Evolutionary conservation across 2,329 filamentous ascomycete genomes (phyloP).

Genomic region (Alternaria gaisen): DNA sequence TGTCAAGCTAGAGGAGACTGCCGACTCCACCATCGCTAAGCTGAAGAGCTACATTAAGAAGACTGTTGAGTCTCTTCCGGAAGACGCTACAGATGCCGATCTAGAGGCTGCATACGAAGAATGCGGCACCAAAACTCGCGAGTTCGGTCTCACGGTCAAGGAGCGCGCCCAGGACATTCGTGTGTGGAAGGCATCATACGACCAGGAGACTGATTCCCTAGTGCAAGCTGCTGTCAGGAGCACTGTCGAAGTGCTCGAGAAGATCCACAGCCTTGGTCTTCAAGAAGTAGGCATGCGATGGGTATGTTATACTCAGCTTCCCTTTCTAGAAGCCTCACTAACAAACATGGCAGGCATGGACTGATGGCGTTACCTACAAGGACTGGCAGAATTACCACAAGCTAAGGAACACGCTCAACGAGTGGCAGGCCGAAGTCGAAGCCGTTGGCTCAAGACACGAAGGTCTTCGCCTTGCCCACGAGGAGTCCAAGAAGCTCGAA

Average conservation of each 20-base stretch:
- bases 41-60: conserved; percentile 74
- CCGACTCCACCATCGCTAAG: conserved; percentile 68
- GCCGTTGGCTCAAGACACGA: conserved; percentile 78
- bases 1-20: conserved; percentile 71
- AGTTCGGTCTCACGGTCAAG: conserved; percentile 77
- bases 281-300: conserved; percentile 92
- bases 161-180: conserved; percentile 79
- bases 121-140: conserved; percentile 66
- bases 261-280: conserved; percentile 82
- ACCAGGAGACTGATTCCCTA: conserved; percentile 72
- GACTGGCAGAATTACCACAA: conserved; percentile 97
- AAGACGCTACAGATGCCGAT: conserved; percentile 63
- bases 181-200: conserved; percentile 77
- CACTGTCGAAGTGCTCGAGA: conserved; percentile 82
- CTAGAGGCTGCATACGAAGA: conserved; percentile 62
- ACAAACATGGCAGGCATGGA: conserved; percentile 70
- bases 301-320: conserved; percentile 45
- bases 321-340: neutral
- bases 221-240: conserved; percentile 78
- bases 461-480: conserved; percentile 72
- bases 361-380: conserved; percentile 93
- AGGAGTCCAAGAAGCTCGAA: conserved; percentile 74
- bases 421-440: conserved; percentile 86
- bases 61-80: conserved; percentile 64
- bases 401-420: conserved; percentile 80